Base-by-base conservation (phyloP, 1,284 basidiomycete species). In the Trichosporon coremiiforme region DNA sequence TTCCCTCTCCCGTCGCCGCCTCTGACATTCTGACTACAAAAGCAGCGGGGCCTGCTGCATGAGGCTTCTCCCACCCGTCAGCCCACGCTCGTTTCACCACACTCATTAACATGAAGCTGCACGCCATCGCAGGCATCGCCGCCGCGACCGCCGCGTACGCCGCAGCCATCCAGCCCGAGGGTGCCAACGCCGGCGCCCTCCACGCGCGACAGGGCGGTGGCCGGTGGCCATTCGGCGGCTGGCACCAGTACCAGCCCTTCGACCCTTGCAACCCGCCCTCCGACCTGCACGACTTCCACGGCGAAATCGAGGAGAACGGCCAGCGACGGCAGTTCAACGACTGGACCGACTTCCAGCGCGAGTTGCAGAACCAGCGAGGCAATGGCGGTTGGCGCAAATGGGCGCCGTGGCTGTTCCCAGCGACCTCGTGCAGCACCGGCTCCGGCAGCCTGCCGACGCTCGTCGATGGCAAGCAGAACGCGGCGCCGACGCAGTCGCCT, bases 21-120 rank as follows among this genome's bases (percentile, higher is more conserved):
- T 20, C 47, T 53, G 8, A 20, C 47, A 7, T 1, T 10, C 20
- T 2, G 47, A 22, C 47, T 60, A 60, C 57, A 60, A 60, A 60
- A 60, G 57, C 29, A 60, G 29, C 31, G n/a, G 31, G 20, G n/a
- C n/a, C 10, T 4, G 2, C 29, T 8, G 2, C 29, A 1, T 10
- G 8, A 8, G 29, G n/a, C n/a, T n/a, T 31, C 31, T 45, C 57
- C 57, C 57, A 33, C 5, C 57, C 29, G 5, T 15, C 29, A 33
- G 17, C 15, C 25, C 57, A 33, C 29, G 9, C 31, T 33, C 57
- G 31, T 60, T 31, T 60, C 47, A 22, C 20, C 8, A 45, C 47
- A 60, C 57, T 35, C 17, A 15, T 31, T 31, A 33, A 15, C 13
- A 60, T 60, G 57, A 60, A 60, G 57, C 57, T 60, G 57, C 57